phyloP scores from a whole-genome alignment of 2,329 filamentous ascomycete species.

The Colletotrichum tofieldiae region DNA sequence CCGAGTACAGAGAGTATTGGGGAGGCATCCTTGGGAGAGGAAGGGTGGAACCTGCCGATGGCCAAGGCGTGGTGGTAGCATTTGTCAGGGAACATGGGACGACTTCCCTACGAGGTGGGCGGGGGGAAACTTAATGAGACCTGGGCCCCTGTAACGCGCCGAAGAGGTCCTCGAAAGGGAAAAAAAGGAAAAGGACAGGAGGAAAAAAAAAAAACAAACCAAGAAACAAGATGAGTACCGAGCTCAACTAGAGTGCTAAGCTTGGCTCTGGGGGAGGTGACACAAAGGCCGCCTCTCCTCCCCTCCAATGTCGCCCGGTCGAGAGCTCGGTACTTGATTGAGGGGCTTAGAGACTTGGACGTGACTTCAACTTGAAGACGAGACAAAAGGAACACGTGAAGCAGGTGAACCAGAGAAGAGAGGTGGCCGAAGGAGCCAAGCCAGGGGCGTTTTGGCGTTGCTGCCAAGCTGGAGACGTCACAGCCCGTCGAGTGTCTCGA shows the following conservation, averaged over 20 bases:
- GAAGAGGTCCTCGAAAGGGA: background rate
- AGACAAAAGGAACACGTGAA: background rate
- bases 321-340: background rate
- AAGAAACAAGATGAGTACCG: background rate
- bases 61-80: conserved; percentile 25
- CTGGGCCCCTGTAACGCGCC: conserved; percentile 5
- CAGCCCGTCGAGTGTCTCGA: conserved; percentile 2
- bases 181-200: background rate
- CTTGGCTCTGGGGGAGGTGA: background rate
- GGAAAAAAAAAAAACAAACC: too few relatives aligned
- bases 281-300: background rate
- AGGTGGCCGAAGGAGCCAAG: conserved; percentile 18
- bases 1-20: background rate
- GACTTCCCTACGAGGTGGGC: conserved; percentile 19
- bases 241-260: background rate
- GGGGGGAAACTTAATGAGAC: conserved; percentile 4
- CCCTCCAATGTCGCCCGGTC: background rate
- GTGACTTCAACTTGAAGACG: background rate
- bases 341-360: background rate
- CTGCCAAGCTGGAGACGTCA: conserved; percentile 39
- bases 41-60: conserved; percentile 29
- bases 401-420: background rate
- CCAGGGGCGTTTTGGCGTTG: conserved; percentile 32
- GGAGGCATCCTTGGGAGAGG: background rate
- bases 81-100: conserved; percentile 37